phyloP scores from a whole-genome alignment of 176 grass and related monocot species.

The Aegilops umbellulata region DNA sequence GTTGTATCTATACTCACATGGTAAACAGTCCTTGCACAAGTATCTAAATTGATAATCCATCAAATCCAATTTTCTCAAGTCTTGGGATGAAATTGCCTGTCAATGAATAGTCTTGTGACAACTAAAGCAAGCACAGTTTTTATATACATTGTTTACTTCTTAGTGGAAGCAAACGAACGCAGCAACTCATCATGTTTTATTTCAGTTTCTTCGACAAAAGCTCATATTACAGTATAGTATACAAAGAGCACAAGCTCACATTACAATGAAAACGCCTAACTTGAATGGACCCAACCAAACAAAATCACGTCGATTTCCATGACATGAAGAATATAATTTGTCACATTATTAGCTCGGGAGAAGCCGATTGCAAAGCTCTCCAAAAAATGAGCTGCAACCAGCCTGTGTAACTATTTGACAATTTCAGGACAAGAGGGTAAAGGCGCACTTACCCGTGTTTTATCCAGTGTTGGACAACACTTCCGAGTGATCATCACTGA shows the following conservation, averaged over 20 bases:
- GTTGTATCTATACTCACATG: too few species aligned
- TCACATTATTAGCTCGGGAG: background rate
- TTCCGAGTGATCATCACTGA: conserved; percentile 31
- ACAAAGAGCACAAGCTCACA: background rate
- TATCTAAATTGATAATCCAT: too few species aligned
- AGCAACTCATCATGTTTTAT: background rate
- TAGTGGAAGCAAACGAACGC: background rate
- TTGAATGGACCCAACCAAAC: background rate
- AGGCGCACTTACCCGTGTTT: background rate
- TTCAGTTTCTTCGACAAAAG: background rate
- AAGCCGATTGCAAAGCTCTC: conserved; percentile 26
- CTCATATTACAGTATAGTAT: background rate
- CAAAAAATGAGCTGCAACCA: conserved; percentile 29
- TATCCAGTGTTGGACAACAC: conserved; percentile 49
- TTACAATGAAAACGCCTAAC: background rate
- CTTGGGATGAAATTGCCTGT: too few species aligned
- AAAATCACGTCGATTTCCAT: background rate
- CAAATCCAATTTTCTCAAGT: too few species aligned
- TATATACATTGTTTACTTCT: too few species aligned
- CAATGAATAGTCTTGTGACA: too few species aligned
- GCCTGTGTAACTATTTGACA: conserved; percentile 1
- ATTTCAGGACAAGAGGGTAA: background rate
- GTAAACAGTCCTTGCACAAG: too few species aligned
- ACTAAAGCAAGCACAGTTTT: too few species aligned
- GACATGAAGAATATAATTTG: background rate